Evolutionary conservation across 768 basidiomycete species (phyloP).

Genomic region (Tubosaeta brunneosetosa): DNA sequence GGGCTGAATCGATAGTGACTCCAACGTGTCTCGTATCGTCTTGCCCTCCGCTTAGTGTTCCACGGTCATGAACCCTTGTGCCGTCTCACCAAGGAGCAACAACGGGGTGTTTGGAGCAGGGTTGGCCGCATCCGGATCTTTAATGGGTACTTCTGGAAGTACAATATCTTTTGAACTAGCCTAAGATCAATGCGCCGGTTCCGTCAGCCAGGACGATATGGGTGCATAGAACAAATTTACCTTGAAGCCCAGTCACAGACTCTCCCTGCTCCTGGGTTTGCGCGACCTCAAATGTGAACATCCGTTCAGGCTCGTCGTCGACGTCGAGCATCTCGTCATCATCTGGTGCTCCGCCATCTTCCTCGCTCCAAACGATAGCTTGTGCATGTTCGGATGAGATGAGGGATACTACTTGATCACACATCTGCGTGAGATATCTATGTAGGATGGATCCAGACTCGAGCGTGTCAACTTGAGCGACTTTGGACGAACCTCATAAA

Average conservation of each 20-base stretch:
- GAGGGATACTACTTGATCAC: conserved; percentile 43
- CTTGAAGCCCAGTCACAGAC: conserved; percentile 5
- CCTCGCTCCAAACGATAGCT: conserved; percentile 42
- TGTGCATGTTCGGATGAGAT: conserved; percentile 33
- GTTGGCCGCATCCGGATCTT: background rate
- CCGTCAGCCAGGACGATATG: background rate
- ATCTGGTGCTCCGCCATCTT: conserved; percentile 22
- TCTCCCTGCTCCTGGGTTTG: too few species aligned
- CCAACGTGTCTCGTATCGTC: conserved; percentile 2
- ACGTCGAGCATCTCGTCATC: conserved; percentile 23
- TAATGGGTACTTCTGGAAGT: conserved; percentile 5
- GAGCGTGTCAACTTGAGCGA: background rate
- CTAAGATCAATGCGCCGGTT: background rate
- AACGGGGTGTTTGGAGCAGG: conserved; percentile 15
- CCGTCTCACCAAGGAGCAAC: conserved; percentile 35
- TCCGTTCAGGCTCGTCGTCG: conserved; percentile 11
- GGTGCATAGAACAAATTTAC: conserved; percentile 24
- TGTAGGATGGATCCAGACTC: background rate
- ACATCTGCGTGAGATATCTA: conserved; percentile 57
- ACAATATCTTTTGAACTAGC: conserved; percentile 11
- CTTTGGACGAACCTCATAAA: conserved; percentile 50
- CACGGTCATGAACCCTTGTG: conserved; percentile 21
- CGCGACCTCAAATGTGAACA: too few species aligned
- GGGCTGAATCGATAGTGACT: background rate
- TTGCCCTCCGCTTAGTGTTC: conserved; percentile 6